Evolutionary conservation across 768 basidiomycete species (phyloP), one percentile per base, ranked within the genome.

Genomic region (Mycena alexandri): DNA sequence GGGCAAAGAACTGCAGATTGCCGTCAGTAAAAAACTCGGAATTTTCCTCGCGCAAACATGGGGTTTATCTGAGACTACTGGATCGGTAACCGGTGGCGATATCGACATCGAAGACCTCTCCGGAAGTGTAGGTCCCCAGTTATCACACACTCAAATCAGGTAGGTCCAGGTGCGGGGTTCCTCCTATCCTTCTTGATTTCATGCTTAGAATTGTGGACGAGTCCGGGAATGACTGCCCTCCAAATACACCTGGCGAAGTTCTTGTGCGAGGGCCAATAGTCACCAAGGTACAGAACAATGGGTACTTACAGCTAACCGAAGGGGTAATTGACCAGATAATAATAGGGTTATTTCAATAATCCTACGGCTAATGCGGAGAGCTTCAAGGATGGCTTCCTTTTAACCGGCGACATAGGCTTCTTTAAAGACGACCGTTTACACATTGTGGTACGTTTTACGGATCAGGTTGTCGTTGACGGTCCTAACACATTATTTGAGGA

Each of bases 331-430:
- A n/a, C n/a, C n/a, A n/a, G n/a, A n/a, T n/a, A n/a, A n/a, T n/a
- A n/a, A n/a, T n/a, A n/a, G n/a, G 73, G 73, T 13, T 74, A 74
- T 34, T 54, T 43, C 42, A 66, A 71, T 17, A 72, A 74, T n/a
- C 65, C 63, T 9, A 42, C 51, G 50, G 72, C 68, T 3, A 63
- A 68, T 19, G 65, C 62, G 7, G 66, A 62, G 16, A 25, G 65
- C 12, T 67, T 73, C 51, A 55, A 61, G 36, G 65, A 70, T 21
- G 69, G 72, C 3, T 72, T 46, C 24, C 21, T 67, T n/a, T 54
- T 38, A 47, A 74, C 73, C 7, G 73, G 73, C 14, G 73, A 74
- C 60, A 62, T 72, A 34, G 63, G 68, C 21, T 62, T 58, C 41
- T 48, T 74, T 14, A 29, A 50, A 29, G 50, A 25, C n/a, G 58